Base-by-base conservation (phyloP, 2,329 filamentous ascomycete species). In the Xylaria arbuscula region DNA sequence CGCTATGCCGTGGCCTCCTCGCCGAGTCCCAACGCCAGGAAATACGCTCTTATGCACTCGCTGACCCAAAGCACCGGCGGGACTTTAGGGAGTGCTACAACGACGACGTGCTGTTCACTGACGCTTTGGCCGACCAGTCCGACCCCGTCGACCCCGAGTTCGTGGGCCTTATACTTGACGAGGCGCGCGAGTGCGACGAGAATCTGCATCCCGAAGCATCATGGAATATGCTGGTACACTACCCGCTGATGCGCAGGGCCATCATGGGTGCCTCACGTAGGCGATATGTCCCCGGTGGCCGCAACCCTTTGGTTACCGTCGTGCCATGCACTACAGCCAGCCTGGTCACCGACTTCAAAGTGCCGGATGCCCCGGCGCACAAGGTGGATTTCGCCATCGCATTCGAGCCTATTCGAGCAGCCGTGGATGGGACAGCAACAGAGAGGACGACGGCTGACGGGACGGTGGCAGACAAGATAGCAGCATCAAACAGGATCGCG, bases 271-370 rank as follows among this genome's bases (percentile, higher is more conserved):
- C 34, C 13, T 15, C 36, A 17, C n/a, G 19, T 10, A 2, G n/a
- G 1, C 36, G 19, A 2, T 9, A 42, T 28, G 19, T 28, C 13
- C 1, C 9, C 8, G 8, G n/a, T 11, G 11, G 36, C 3, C 11
- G 36, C 19, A 17, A 28, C 36, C 36, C 54, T 22, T 3, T 28
- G 36, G 36, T 57, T 13, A 42, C n/a, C 9, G 54, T 57, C 19
- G 54, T 57, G 54, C 54, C 54, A 28, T 57, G 54, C 36, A 42
- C 36, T 11, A 57, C 36, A 28, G 54, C 54, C 54, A 57, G 54
- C 19, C 11, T 57, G 19, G 19, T 57, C 36, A 5, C 36, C n/a
- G 19, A 42, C 10, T 57, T 42, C 19, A 57, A 42, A 9, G 10
- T 42, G 7, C 54, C 4, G 15, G 36, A 28, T 28, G 36, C 54